phyloP scores from a whole-genome alignment of 176 grass and related monocot genomes.

The Oryza australiensis region DNA sequence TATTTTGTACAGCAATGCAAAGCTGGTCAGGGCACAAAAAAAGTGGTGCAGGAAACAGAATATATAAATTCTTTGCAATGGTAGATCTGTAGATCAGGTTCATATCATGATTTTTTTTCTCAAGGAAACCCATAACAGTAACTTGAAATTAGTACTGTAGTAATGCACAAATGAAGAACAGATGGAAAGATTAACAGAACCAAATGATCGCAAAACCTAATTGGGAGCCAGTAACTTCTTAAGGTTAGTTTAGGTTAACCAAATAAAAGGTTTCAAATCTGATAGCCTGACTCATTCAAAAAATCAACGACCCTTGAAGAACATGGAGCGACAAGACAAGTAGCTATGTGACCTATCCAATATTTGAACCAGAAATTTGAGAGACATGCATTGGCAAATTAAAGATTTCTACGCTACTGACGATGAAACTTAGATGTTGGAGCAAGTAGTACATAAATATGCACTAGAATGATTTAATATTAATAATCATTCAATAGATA shows the following conservation, averaged over 20 bases:
- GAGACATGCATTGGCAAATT: background rate
- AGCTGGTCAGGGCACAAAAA: background rate
- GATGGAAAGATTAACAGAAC: too few species aligned
- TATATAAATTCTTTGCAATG: background rate
- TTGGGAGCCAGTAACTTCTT: background rate
- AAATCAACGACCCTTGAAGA: background rate
- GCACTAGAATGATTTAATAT: background rate
- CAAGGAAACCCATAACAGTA: background rate
- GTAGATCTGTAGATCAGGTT: slow-evolving; percentile 19
- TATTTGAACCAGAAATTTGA: too few species aligned
- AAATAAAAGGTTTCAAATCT: background rate
- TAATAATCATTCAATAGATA: background rate
- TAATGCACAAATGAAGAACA: background rate
- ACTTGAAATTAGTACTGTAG: background rate
- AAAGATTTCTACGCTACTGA: background rate
- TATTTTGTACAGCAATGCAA: slow-evolving; percentile 4
- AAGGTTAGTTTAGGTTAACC: background rate
- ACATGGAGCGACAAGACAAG: background rate
- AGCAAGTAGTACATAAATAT: background rate
- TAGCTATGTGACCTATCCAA: too few species aligned
- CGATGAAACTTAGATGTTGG: background rate
- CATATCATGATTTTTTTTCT: background rate
- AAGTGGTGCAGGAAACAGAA: slow-evolving; percentile 10
- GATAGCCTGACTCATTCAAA: background rate
- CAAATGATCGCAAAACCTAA: background rate